Conservation (phyloP, 176 grass and related monocot genomes). For the Dactylis glomerata region DNA sequence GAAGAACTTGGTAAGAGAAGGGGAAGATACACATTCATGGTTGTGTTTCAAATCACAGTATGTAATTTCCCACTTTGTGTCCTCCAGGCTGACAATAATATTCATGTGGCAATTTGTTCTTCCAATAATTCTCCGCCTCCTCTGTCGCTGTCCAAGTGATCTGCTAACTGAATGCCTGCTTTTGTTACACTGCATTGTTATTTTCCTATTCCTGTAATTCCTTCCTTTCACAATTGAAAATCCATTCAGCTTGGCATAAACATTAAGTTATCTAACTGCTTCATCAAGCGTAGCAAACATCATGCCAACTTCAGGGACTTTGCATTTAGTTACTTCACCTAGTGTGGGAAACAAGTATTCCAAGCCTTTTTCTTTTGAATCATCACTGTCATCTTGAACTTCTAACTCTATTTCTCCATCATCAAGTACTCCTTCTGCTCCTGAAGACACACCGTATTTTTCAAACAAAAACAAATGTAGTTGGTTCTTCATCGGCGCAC, state of each 20-base stretch:
- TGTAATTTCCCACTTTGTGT: not conserved
- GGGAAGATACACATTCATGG: not conserved
- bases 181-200: not conserved
- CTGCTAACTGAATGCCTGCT: not conserved
- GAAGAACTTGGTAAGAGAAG: constrained; percentile 5
- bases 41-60: not conserved
- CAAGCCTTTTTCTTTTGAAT: too few species aligned
- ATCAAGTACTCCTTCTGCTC: too few species aligned
- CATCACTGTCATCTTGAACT: not conserved
- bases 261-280: not conserved
- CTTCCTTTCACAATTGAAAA: not conserved
- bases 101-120: not conserved
- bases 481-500: too few species aligned
- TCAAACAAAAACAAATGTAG: too few species aligned
- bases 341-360: not conserved
- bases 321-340: not conserved
- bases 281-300: not conserved
- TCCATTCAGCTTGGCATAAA: not conserved
- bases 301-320: not conserved
- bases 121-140: not conserved
- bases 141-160: not conserved
- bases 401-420: too few species aligned
- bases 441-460: too few species aligned
- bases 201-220: not conserved
- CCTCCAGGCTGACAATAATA: not conserved